Conservation (phyloP, 768 basidiomycete species). For the Boletellus emodensis region DNA sequence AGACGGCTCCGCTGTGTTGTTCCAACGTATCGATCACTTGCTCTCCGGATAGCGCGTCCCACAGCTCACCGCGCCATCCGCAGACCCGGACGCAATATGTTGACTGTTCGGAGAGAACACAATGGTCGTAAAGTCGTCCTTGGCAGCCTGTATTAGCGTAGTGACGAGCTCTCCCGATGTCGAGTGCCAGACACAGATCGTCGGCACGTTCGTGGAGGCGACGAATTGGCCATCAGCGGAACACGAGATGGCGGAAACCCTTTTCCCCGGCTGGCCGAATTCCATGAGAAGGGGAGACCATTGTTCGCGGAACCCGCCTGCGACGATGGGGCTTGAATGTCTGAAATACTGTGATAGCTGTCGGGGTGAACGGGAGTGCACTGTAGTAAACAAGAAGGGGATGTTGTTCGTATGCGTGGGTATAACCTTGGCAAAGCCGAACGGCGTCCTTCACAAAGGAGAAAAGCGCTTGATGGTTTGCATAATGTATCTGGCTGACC, state of each 20-base stretch:
- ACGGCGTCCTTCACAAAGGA: constrained; percentile 24
- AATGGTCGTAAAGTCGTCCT: constrained; percentile 14
- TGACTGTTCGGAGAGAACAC: constrained; percentile 29
- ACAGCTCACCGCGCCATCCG: constrained; percentile 21
- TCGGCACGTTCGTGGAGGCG: constrained; percentile 21
- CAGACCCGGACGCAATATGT: constrained; percentile 24
- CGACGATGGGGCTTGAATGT: constrained; percentile 26
- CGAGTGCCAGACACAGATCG: constrained; percentile 25
- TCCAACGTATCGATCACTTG: constrained; percentile 11
- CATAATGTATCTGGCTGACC: constrained; percentile 11
- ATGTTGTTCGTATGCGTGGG: constrained; percentile 30
- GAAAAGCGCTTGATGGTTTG: constrained; percentile 14
- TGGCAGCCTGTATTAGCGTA: constrained; percentile 13
- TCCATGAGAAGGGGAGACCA: constrained; percentile 32
- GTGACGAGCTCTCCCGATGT: constrained; percentile 25
- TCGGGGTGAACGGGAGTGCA: constrained; percentile 32
- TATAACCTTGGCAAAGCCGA: constrained; percentile 31
- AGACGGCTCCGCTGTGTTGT: constrained; percentile 22
- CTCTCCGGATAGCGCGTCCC: constrained; percentile 26
- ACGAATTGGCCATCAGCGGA: constrained; percentile 29
- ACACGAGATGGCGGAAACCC: constrained; percentile 19
- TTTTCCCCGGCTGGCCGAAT: constrained; percentile 16
- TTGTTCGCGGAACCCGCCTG: constrained; percentile 28
- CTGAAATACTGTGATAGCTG: constrained; percentile 20
- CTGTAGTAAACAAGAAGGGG: constrained; percentile 31